Conservation (phyloP, 2,329 filamentous ascomycete genomes). For the Penicillium italicum region DNA sequence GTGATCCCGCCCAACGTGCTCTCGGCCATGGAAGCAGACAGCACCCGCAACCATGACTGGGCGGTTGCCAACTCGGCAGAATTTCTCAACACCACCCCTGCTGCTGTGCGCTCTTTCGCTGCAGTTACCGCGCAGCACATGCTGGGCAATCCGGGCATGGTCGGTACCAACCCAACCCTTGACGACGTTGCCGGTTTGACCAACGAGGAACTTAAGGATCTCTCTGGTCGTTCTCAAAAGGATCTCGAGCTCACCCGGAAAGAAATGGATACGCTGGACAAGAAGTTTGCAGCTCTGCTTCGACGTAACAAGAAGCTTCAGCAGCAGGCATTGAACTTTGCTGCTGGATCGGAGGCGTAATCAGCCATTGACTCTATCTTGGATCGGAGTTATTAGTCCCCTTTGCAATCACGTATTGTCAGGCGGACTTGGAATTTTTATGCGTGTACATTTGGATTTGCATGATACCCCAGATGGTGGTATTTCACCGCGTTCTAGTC, state of each 20-base stretch:
- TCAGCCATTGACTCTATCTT: not conserved
- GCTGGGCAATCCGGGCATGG: slow-evolving; percentile 32
- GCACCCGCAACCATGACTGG: slow-evolving; percentile 37
- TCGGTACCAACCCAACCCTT: slow-evolving; percentile 33
- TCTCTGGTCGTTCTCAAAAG: slow-evolving; percentile 46
- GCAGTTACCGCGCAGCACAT: slow-evolving; percentile 39
- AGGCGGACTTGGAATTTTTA: not conserved
- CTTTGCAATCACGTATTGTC: not conserved
- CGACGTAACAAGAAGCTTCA: slow-evolving; percentile 45
- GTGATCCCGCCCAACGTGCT: slow-evolving; percentile 37
- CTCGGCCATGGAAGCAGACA: slow-evolving; percentile 40
- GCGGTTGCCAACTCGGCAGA: slow-evolving; percentile 36
- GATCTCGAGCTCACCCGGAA: slow-evolving; percentile 70
- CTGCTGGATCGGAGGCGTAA: slow-evolving; percentile 3
- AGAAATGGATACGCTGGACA: slow-evolving; percentile 56
- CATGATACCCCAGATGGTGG: slow-evolving; percentile 1
- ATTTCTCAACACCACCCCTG: slow-evolving; percentile 35
- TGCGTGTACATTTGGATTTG: not conserved
- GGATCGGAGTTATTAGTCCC: not conserved
- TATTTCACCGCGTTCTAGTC: not conserved
- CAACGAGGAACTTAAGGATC: slow-evolving; percentile 38
- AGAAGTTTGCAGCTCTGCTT: slow-evolving; percentile 41
- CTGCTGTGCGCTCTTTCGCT: slow-evolving; percentile 35
- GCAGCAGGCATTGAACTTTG: slow-evolving; percentile 39
- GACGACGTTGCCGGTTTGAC: slow-evolving; percentile 44